Percentiles rank a stretch among this genome's conserved stretches.
phyloP scores from a whole-genome alignment of 495 filamentous ascomycete genomes.

The Copromyces sp. region DNA sequence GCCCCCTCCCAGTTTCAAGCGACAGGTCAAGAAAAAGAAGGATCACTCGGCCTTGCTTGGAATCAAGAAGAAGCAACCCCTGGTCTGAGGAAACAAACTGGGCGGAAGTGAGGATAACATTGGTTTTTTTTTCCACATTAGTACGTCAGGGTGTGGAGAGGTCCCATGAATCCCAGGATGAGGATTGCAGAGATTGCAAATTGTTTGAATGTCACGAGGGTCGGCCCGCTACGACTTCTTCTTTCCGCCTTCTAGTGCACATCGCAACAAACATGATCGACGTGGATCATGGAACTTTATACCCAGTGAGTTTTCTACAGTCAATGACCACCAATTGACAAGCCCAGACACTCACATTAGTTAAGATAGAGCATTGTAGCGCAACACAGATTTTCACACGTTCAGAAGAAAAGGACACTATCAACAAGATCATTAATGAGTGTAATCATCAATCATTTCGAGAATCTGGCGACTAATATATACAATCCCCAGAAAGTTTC shows the following conservation, averaged over 20 bases:
- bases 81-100: slow-evolving; percentile 24
- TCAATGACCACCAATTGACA: neutral
- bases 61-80: slow-evolving; percentile 77
- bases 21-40: slow-evolving; percentile 77
- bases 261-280: neutral
- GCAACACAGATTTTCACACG: neutral
- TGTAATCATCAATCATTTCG: neutral
- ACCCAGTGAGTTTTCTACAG: neutral
- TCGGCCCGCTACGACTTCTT: neutral
- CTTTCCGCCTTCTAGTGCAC: neutral
- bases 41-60: slow-evolving; percentile 59
- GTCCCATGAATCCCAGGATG: neutral
- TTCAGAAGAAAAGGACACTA: neutral
- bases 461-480: neutral
- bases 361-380: neutral
- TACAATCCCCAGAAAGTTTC: neutral
- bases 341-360: neutral
- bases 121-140: neutral
- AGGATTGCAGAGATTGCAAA: neutral
- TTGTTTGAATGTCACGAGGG: neutral
- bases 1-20: slow-evolving; percentile 63
- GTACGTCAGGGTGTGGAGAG: neutral
- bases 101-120: neutral
- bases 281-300: neutral
- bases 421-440: neutral